Percentiles rank a stretch among this genome's conserved stretches.
Conservation (phyloP, 179 eudicot genomes). For the Camellia oleifera region DNA sequence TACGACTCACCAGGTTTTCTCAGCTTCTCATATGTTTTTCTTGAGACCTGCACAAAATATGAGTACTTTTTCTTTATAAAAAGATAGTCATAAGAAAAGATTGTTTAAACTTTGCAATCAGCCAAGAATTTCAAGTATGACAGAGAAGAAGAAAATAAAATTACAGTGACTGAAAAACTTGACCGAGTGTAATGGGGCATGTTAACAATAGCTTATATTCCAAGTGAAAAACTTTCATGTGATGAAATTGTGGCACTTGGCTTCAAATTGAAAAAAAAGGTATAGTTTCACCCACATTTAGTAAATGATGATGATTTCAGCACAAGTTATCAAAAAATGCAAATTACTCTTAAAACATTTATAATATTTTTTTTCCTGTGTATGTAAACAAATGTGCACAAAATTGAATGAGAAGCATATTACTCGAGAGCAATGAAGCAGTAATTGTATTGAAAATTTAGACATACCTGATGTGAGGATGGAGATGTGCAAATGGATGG, state of each 20-base stretch:
- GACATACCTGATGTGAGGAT: constrained; percentile 31
- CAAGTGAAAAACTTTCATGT: neutral
- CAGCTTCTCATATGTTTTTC: constrained; percentile 51
- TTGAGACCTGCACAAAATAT: constrained; percentile 14
- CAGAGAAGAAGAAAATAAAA: neutral
- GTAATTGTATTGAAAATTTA: neutral
- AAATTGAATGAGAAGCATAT: too few species aligned
- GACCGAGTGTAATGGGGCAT: neutral
- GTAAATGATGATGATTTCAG: neutral
- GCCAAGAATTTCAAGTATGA: neutral
- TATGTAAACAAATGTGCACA: too few species aligned
- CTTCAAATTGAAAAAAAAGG: neutral
- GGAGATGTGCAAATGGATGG: constrained; percentile 44
- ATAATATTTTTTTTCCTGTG: too few species aligned
- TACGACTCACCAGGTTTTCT: constrained; percentile 25
- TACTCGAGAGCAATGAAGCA: neutral
- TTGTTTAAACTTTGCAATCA: neutral
- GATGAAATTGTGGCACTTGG: neutral
- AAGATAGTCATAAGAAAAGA: neutral
- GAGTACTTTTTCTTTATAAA: neutral
- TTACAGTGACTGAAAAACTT: too few species aligned
- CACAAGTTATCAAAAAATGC: neutral
- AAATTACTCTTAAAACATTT: too few species aligned
- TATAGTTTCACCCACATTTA: neutral
- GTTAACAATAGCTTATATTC: neutral